Percentiles rank a stretch among this genome's conserved stretches.
These are phyloP conservation scores for Exophiala dermatitidis DNA, from an alignment of 2,329 filamentous ascomycete genomes.

Conservation along the genomic window DNA sequence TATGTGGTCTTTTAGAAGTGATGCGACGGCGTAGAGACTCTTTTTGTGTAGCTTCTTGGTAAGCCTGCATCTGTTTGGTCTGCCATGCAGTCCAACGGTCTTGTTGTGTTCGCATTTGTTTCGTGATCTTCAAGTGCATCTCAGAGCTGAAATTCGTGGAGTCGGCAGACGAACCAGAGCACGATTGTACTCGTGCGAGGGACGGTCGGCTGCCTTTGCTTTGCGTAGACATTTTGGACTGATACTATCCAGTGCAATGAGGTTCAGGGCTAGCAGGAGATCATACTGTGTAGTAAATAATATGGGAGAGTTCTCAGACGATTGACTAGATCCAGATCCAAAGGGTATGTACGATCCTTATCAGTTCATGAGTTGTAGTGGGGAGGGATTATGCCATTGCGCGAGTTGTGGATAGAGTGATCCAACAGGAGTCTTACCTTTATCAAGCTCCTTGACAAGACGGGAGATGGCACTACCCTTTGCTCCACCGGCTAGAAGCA, in stretches of 20 bases:
- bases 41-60: slow-evolving; percentile 4
- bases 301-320: background rate
- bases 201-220: background rate
- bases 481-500: background rate
- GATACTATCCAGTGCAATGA: background rate
- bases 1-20: slow-evolving; percentile 18
- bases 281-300: background rate
- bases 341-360: background rate
- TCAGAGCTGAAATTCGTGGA: slow-evolving; percentile 8
- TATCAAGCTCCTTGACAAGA: background rate
- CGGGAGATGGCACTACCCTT: background rate
- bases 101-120: slow-evolving; percentile 19
- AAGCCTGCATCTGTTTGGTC: slow-evolving; percentile 16
- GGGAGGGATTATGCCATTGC: background rate
- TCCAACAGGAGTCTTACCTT: slow-evolving; percentile 1
- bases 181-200: slow-evolving; percentile 8
- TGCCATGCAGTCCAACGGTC: slow-evolving; percentile 20
- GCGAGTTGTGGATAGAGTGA: background rate
- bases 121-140: slow-evolving; percentile 19
- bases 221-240: background rate
- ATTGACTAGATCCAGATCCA: background rate
- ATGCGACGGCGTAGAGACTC: slow-evolving; percentile 6
- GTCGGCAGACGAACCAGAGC: slow-evolving; percentile 9
- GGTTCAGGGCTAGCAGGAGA: background rate
- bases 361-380: background rate